Base-by-base conservation (phyloP, 2,329 filamentous ascomycete species). In the Microascus cirrosus region DNA sequence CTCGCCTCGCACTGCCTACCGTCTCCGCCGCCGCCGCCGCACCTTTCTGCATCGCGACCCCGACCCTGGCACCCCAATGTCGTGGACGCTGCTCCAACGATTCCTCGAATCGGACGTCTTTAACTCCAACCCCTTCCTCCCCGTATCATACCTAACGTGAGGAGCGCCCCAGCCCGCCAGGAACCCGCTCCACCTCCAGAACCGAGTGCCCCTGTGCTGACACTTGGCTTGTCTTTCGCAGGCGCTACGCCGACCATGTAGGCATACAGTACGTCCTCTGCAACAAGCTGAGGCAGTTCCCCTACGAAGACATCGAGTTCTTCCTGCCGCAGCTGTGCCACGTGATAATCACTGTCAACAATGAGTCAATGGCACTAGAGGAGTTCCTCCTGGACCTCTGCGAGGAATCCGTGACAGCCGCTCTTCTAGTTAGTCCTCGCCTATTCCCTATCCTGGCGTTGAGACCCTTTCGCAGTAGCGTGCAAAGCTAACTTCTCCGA, bases 61-160 rank as follows among this genome's bases (percentile, higher is more conserved):
- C 63, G 61, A 63, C 61, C 61, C 61, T 63, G 60, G 63, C 65
- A 65, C 61, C 67, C 71, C 72, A 77, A 86, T 86, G 85, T 87
- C 85, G 77, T 93, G 89, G 89, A 87, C 92, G 78, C 80, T 94
- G 77, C 82, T 94, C 71, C 87, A 90, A 79, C 85, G 89, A 74
- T 92, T 93, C 83, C 85, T 94, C 78, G 89, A 93, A 81, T 91
- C 87, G 77, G 89, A 94, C 79, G 88, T 94, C 78, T 94, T 94
- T 81, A 93, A 92, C 78, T 86, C 89, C 75, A 87, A 93, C 74
- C 89, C 90, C 62, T 93, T 91, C 73, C 85, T 94, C 72, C 87
- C 89, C 61, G 89, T 94, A 70, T 90, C 89, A 63, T 94, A 94
- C 74, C 84, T 94, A 68, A 89, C 89, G 89, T 93, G 78, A 82